Base-by-base conservation (phyloP, 345 rosid genomes). In the Salix caprea region DNA sequence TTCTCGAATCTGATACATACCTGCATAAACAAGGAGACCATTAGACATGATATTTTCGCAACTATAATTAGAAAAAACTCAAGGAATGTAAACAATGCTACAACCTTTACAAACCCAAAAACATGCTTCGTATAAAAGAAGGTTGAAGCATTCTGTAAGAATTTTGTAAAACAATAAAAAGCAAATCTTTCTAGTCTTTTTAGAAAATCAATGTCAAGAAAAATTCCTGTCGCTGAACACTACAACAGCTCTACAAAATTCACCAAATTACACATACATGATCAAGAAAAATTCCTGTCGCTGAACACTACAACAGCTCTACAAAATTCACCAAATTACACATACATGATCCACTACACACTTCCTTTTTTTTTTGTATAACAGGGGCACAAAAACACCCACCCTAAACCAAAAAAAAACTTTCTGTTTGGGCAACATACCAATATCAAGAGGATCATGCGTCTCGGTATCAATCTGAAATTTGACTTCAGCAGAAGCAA, bases 401-500 rank as follows among this genome's bases (percentile, higher is more conserved):
- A 40, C 44, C 44, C 44, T 40, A 40, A 40, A 40, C 44, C 44
- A 2, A 42, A 76, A 14, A n/a, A 67, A 16, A 76, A 50, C 19
- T 36, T n/a, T n/a, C 44, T 77, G 23, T 50, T 72, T 56, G 60
- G 67, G 75, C 61, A 73, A 81, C 89, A 71, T 84, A 96, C 98
- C 99, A 71, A 96, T 89, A 81, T 93, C 98, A 70, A 96, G 97
- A 77, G 99, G 99, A 80, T 96, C 99, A 82, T 93, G 99, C 83
- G 98, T 93, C 88, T 96, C 99, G 0, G 99, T 93, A 86, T 96
- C 99, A 77, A 96, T 93, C 87, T 93, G 95, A 87, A 93, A 93
- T 86, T 93, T 96, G 76, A 96, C 98, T 86, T 96, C 98, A 16
- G 98, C 97, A 75, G 98, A 96, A 77, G 99, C 99, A 85, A 96